Evolutionary conservation across 176 grass and related monocot species (phyloP).

Genomic region (Eleusine indica): DNA sequence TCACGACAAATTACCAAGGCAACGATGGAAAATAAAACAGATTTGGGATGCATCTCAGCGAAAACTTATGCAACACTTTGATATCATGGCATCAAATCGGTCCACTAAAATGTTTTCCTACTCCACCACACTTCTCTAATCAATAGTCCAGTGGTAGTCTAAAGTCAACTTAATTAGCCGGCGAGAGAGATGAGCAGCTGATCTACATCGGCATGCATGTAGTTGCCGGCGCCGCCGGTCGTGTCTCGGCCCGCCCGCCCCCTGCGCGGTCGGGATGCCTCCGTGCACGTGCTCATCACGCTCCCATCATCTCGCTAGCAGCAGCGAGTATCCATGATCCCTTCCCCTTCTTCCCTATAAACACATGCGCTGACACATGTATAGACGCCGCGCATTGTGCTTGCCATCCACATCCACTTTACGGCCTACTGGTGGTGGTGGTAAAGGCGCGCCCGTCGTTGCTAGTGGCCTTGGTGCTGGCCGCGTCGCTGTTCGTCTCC

Average conservation of each 20-base stretch:
- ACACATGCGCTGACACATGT: background rate
- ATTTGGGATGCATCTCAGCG: too few species aligned
- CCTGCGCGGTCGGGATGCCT: background rate
- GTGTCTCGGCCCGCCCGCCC: background rate
- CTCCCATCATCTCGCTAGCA: background rate
- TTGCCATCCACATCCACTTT: background rate
- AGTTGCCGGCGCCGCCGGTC: background rate
- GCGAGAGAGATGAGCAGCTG: background rate
- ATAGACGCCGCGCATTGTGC: background rate
- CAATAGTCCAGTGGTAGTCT: background rate
- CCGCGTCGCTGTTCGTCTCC: background rate
- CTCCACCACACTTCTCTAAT: background rate
- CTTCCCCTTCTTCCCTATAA: too few species aligned
- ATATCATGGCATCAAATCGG: conserved; percentile 3
- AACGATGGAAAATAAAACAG: too few species aligned
- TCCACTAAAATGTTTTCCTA: background rate
- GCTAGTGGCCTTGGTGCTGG: background rate
- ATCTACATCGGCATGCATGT: background rate
- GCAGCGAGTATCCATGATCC: background rate
- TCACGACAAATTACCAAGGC: too few species aligned
- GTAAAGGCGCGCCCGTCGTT: background rate
- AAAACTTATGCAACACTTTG: background rate
- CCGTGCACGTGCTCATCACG: conserved; percentile 22
- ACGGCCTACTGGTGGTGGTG: too few species aligned
- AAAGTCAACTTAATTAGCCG: conserved; percentile 29